Evolutionary conservation across 1,284 basidiomycete genomes (phyloP).

Genomic region (Fomitopsis schrenkii): DNA sequence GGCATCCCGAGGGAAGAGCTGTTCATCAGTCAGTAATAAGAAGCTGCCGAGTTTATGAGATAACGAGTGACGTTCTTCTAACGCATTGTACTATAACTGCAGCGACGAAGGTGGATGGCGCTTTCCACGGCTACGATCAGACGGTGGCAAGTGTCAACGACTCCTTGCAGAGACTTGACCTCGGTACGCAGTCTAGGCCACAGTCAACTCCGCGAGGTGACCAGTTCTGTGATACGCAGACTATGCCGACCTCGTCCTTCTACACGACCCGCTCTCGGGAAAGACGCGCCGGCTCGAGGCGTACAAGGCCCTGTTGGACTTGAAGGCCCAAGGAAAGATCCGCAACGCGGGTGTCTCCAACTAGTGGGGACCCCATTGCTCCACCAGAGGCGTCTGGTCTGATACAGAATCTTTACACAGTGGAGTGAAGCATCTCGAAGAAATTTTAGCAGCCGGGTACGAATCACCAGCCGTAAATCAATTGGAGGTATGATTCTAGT

Average conservation of each 20-base stretch:
- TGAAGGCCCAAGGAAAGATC: slow-evolving; percentile 47
- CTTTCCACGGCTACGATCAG: slow-evolving; percentile 19
- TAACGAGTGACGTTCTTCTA: slow-evolving; percentile 8
- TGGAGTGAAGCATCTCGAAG: slow-evolving; percentile 67
- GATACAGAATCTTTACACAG: slow-evolving; percentile 16
- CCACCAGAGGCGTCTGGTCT: slow-evolving; percentile 29
- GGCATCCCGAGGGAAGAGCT: slow-evolving; percentile 50
- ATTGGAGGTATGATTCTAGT: slow-evolving; percentile 53
- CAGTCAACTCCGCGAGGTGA: neutral
- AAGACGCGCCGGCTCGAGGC: slow-evolving; percentile 38
- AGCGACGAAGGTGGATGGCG: slow-evolving; percentile 20
- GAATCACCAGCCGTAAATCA: slow-evolving; percentile 78
- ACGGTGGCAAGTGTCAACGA: slow-evolving; percentile 17
- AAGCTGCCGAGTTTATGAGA: slow-evolving; percentile 18
- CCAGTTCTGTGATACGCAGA: slow-evolving; percentile 19
- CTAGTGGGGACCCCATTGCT: slow-evolving; percentile 35
- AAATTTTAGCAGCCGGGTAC: slow-evolving; percentile 58
- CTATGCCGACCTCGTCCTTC: slow-evolving; percentile 57
- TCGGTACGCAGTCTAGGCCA: slow-evolving; percentile 6
- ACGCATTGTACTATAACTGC: slow-evolving; percentile 15
- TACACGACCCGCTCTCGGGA: slow-evolving; percentile 49
- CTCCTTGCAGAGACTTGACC: slow-evolving; percentile 18
- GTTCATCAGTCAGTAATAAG: slow-evolving; percentile 54
- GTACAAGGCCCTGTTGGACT: slow-evolving; percentile 40
- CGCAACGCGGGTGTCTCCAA: slow-evolving; percentile 60